Conservation (phyloP, 2,329 filamentous ascomycete genomes). For the Cryphonectria nitschkei region DNA sequence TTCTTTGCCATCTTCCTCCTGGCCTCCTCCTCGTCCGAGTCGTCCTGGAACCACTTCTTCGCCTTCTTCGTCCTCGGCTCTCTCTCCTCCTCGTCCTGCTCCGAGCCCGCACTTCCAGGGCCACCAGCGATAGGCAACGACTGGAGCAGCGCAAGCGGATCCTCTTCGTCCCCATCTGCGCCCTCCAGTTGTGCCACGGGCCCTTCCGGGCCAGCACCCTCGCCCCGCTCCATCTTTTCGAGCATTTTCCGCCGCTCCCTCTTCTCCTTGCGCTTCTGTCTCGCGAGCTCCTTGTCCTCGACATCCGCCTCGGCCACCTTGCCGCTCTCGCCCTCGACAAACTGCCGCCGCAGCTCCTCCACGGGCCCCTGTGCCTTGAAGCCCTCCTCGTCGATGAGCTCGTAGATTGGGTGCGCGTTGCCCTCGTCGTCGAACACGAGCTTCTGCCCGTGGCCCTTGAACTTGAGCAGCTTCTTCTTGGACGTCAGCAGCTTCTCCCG, state of each 20-base stretch:
- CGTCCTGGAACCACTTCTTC: constrained; percentile 78
- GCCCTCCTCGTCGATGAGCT: constrained; percentile 81
- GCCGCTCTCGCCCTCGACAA: constrained; percentile 75
- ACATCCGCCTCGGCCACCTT: constrained; percentile 76
- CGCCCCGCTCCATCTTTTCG: constrained; percentile 57
- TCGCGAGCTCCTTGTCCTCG: constrained; percentile 79
- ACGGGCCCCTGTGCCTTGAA: constrained; percentile 78
- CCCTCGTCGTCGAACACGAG: constrained; percentile 93
- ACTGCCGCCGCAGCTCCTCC: constrained; percentile 74
- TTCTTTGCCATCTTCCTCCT: constrained; percentile 49
- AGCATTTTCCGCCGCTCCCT: constrained; percentile 72
- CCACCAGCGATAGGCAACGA: constrained; percentile 52
- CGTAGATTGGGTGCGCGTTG: constrained; percentile 81
- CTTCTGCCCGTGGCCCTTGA: constrained; percentile 84
- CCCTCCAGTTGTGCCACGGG: constrained; percentile 38
- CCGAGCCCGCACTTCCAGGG: constrained; percentile 27
- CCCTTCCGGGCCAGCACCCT: constrained; percentile 37
- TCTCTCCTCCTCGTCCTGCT: constrained; percentile 36
- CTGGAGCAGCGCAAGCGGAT: constrained; percentile 60
- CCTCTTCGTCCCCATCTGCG: constrained; percentile 45
- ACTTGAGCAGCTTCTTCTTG: constrained; percentile 91
- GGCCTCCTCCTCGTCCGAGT: constrained; percentile 55
- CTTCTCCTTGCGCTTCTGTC: constrained; percentile 79
- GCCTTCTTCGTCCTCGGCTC: constrained; percentile 62
- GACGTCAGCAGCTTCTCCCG: constrained; percentile 93